A percentile compares a stretch with the other conserved stretches of the same genome.
These are phyloP conservation scores for Nadsonia commutata DNA, from an alignment of 1,139 yeast genomes.

Conservation along the genomic window DNA sequence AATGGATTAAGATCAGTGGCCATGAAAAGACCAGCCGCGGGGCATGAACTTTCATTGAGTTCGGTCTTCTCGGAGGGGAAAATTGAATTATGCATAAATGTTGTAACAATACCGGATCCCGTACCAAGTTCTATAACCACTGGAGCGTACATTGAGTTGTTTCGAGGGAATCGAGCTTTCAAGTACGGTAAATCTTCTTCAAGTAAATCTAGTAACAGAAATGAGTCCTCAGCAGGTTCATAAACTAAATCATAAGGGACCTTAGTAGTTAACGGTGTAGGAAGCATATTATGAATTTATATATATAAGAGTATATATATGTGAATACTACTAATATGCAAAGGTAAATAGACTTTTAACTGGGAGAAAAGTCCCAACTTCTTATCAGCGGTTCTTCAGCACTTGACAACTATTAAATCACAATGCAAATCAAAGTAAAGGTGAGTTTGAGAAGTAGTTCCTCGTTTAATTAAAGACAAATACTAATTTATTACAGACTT, in stretches of 20 bases:
- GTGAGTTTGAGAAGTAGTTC: conserved; percentile 15
- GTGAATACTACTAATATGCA: not conserved
- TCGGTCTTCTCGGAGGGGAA: conserved; percentile 18
- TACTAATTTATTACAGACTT: conserved; percentile 16
- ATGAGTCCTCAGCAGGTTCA: conserved; percentile 91
- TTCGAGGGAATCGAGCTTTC: conserved; percentile 3
- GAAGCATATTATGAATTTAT: conserved; percentile 21
- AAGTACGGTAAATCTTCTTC: conserved; percentile 36
- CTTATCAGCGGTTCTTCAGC: too few species aligned
- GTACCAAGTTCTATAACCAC: conserved; percentile 76
- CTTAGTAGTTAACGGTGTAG: conserved; percentile 36
- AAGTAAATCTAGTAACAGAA: conserved; percentile 61
- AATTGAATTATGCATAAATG: conserved; percentile 48
- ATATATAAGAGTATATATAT: not conserved
- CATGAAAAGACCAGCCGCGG: conserved; percentile 30
- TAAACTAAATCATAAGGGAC: conserved; percentile 48
- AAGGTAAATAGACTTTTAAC: too few species aligned
- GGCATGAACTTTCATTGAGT: conserved; percentile 1
- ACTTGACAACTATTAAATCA: conserved; percentile 1
- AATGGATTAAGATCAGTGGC: conserved; percentile 72
- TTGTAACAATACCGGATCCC: conserved; percentile 78
- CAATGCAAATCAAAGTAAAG: conserved; percentile 55
- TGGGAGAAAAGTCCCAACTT: too few species aligned
- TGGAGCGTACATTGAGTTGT: conserved; percentile 22
- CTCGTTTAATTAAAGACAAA: conserved; percentile 8